Evolutionary conservation across 345 rosid genomes (phyloP), one percentile per base, ranked within the genome.

Genomic region (Eucalyptus tenuipes): DNA sequence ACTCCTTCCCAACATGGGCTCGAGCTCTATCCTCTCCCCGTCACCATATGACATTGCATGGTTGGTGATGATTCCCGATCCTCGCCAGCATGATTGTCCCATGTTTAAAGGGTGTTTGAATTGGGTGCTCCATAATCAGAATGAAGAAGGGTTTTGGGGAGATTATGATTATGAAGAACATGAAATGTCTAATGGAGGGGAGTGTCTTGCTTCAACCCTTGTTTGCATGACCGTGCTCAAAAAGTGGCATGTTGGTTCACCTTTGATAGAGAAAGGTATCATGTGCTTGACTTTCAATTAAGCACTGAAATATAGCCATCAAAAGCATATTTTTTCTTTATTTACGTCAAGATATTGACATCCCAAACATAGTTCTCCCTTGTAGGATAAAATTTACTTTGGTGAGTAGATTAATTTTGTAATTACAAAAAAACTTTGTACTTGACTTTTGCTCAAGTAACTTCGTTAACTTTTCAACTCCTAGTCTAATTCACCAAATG

Each of bases 41-140:
- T 57, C 64, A 24, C n/a, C 64, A 57, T 57, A 57, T 57, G 3
- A 57, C 64, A 57, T 14, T 0, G n/a, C 64, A 57, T 57, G 64
- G 64, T 24, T 57, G 64, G 64, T n/a, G 13, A 57, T 57, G 64
- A 57, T 57, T 57, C 64, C n/a, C 2, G 64, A 57, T 25, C 29
- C 6, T 57, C n/a, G 1, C 13, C 64, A 2, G 5, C 14, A 10
- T 57, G n/a, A 57, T 57, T 5, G 64, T 57, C 64, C 64, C 29
- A 57, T 57, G 64, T 57, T 57, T 25, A 25, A 57, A 11, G 64
- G 14, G 29, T 57, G 64, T 57, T 88, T 96, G 89, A 92, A 92
- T 27, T 96, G 97, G 97, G 92, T 96, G 47, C 71, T 94, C 44
- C 37, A 81, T 45, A 94, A 93, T 91, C 97, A 94, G 88, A 87